Evolutionary conservation across 2,329 filamentous ascomycete genomes (phyloP), one percentile per base, ranked within the genome.

Genomic region (Mariannaea elegans): DNA sequence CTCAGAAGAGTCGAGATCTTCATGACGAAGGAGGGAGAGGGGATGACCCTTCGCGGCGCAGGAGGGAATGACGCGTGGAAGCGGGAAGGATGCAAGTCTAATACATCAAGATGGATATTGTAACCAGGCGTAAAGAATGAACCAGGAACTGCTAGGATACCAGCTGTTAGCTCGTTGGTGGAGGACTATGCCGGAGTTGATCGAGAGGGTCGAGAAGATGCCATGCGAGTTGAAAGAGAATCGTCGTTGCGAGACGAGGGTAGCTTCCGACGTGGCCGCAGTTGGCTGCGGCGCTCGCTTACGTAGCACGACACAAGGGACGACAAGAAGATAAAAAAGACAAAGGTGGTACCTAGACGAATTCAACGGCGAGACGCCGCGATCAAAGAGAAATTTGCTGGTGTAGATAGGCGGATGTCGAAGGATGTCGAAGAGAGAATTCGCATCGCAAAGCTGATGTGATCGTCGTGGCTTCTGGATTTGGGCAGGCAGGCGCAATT

Each of bases 1-100:
- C 83, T 80, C 58, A 90, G 71, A 51, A 87, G 68, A 61, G 84
- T 80, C 61, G 78, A 72, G 63, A 81, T 66, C 77, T 81, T 86
- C 84, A 87, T 87, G 56, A 61, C 61, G 64, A 48, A 50, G 42
- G 27, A 13, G 44, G 58, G 55, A 53, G 53, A 18, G 48, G 42
- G 39, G 49, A 24, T 38, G 29, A 51, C 41, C 56, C 67, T 60
- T 64, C 59, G 63, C 56, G 47, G 55, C 66, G 68, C 61, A 62
- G 50, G 57, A 60, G 61, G 57, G 52, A 50, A 38, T 41, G 50
- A 57, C 61, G 66, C 65, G 59, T 62, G 27, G 16, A 42, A 56
- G 18, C 27, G 58, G 38, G 36, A 61, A 21, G 19, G 48, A 45
- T 59, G 47, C 52, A 59, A 57, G 38, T 62, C 48, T 53, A 71